Evolutionary conservation across 371 early-diverging fungal species (phyloP), one percentile per base, ranked within the genome.

Genomic region (Batkoa obscura): DNA sequence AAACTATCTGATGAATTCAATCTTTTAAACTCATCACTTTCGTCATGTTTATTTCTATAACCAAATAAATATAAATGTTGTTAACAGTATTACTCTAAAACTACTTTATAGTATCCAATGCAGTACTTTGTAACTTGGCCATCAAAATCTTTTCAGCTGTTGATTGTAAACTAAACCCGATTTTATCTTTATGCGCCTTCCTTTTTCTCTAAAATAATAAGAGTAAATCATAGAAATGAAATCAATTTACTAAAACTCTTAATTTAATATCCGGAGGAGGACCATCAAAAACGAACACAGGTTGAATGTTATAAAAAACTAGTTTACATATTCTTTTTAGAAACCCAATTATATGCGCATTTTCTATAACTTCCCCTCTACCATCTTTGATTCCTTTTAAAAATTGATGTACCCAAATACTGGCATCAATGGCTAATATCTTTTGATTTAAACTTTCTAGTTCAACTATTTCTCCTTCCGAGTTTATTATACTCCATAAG

Each of bases 351-450:
- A 94, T 66, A 61, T 92, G 93, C 0, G 88, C 88, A 62, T 88
- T n/a, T n/a, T n/a, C n/a, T n/a, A n/a, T n/a, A n/a, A n/a, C n/a
- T 58, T 88, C 78, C 9, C 94, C 95, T 45, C 86, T 81, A 38
- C 71, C 74, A 70, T 90, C 90, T 30, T 84, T 79, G 84, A 94
- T 86, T 2, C 91, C 90, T 56, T 88, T 85, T 56, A 92, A 66
- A 61, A 94, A 92, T 70, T 94, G 95, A 64, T 94, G 84, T 35
- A 94, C 76, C 98, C 98, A 97, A 46, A 97, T 94, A 55, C 84
- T 84, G 9, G 95, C 95, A 75, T 69, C n/a, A n/a, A n/a, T n/a
- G n/a, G n/a, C n/a, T n/a, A n/a, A n/a, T n/a, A n/a, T n/a, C n/a
- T n/a, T n/a, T n/a, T n/a, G n/a, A n/a, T n/a, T n/a, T n/a, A n/a